Conservation (phyloP, 495 filamentous ascomycete species). For the Penicillium lagena region DNA sequence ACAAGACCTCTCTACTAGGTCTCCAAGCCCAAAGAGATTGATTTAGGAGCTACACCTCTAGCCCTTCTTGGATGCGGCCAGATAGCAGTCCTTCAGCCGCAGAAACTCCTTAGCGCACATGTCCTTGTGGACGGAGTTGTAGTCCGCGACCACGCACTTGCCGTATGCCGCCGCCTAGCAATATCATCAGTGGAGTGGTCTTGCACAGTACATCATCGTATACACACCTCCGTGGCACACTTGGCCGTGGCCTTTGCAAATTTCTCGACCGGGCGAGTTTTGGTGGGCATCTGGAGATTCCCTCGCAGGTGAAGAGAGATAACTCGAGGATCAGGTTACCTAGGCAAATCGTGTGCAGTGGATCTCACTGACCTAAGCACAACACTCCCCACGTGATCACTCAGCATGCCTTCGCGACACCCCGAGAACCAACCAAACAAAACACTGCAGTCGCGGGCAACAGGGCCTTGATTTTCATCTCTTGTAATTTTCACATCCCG, state of each 20-base stretch:
- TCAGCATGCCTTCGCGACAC: neutral
- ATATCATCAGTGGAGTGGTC: slow-evolving; percentile 5
- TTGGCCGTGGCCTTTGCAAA: slow-evolving; percentile 77
- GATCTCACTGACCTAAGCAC: neutral
- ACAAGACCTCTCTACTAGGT: neutral
- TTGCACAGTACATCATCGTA: neutral
- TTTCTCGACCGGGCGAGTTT: slow-evolving; percentile 72
- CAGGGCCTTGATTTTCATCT: neutral
- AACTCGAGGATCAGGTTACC: no score
- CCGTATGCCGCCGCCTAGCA: slow-evolving; percentile 76
- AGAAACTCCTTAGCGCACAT: slow-evolving; percentile 86
- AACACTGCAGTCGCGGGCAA: neutral
- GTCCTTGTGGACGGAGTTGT: slow-evolving; percentile 85
- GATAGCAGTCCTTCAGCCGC: slow-evolving; percentile 78
- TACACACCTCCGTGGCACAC: slow-evolving; percentile 72
- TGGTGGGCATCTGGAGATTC: slow-evolving; percentile 21
- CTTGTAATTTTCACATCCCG: slow-evolving; percentile 3
- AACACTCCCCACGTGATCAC: neutral
- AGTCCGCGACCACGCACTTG: slow-evolving; percentile 87
- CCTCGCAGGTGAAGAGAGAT: no score
- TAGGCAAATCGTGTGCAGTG: neutral
- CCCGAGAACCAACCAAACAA: neutral
- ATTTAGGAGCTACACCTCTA: slow-evolving; percentile 2
- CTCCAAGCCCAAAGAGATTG: no score
- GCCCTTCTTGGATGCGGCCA: slow-evolving; percentile 43